These are phyloP conservation scores for Macrolepiota albuminosa DNA, from an alignment of 768 basidiomycete genomes.

Conservation along the genomic window DNA sequence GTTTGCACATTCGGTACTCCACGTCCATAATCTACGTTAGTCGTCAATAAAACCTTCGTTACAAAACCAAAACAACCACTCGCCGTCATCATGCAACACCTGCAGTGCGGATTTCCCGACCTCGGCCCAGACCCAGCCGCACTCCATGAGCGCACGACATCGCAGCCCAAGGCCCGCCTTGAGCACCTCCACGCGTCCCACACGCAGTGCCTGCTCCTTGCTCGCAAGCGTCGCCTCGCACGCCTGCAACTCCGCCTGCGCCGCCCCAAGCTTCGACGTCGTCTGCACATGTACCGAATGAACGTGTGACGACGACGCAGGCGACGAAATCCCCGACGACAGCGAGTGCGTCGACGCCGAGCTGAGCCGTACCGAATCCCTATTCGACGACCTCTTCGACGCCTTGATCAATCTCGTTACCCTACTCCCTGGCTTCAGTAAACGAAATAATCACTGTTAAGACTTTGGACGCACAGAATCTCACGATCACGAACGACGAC, in stretches of 20 bases:
- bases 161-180: slow-evolving; percentile 59
- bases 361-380: slow-evolving; percentile 26
- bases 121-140: slow-evolving; percentile 64
- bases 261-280: slow-evolving; percentile 53
- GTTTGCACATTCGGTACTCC: too few relatives aligned
- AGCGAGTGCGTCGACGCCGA: slow-evolving; percentile 44
- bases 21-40: too few relatives aligned
- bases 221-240: slow-evolving; percentile 70
- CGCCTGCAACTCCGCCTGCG: slow-evolving; percentile 76
- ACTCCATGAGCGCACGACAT: slow-evolving; percentile 62
- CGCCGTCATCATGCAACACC: slow-evolving; percentile 18
- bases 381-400: slow-evolving; percentile 46
- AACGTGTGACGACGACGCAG: slow-evolving; percentile 5
- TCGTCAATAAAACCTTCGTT: too few relatives aligned
- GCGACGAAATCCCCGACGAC: slow-evolving; percentile 24
- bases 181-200: slow-evolving; percentile 47
- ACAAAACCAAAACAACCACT: not conserved
- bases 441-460: fast-evolving
- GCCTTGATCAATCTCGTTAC: slow-evolving; percentile 78
- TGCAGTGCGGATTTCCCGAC: slow-evolving; percentile 52
- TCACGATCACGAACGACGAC: too few relatives aligned
- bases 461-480: too few relatives aligned
- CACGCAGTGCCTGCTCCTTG: slow-evolving; percentile 63
- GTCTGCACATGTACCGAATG: slow-evolving; percentile 8
- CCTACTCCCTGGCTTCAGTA: slow-evolving; percentile 28